phyloP scores from a whole-genome alignment of 192 early-diverging fungal species.

The Backusella tarrabulga region DNA sequence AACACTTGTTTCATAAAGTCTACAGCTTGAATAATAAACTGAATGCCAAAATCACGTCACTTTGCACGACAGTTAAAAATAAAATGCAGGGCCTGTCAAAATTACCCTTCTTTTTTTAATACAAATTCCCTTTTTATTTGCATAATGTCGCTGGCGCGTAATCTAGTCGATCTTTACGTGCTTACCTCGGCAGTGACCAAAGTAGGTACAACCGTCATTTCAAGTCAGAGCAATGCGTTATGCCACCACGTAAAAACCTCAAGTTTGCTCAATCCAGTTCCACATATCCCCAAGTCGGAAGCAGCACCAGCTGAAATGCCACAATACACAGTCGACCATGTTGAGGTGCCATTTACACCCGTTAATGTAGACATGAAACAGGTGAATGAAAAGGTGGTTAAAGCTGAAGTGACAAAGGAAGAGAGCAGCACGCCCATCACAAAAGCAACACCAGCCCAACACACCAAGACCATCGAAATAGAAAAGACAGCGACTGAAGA shows the following conservation, averaged over 20 bases:
- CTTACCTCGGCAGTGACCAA: conserved; percentile 13
- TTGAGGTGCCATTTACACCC: neutral
- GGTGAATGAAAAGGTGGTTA: neutral
- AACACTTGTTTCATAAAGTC: too few relatives aligned
- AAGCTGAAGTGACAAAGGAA: neutral
- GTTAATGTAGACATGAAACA: neutral
- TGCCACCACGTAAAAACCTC: conserved; percentile 33
- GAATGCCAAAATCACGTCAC: neutral
- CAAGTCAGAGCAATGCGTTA: conserved; percentile 12
- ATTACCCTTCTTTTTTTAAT: neutral
- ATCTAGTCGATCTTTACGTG: conserved; percentile 23
- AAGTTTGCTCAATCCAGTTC: conserved; percentile 22
- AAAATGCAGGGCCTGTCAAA: conserved; percentile 5
- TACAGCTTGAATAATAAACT: neutral
- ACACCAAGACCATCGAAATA: neutral
- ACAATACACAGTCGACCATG: neutral
- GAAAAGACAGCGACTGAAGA: neutral
- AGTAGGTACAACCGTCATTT: conserved; percentile 1
- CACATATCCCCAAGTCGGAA: neutral
- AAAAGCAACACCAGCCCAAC: neutral
- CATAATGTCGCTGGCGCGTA: conserved; percentile 25
- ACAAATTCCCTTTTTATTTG: neutral
- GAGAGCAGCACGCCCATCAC: neutral
- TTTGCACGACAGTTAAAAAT: neutral
- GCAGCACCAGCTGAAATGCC: neutral